Base-by-base conservation (phyloP, 148 eudicot genomes). In the Rhododendron molle region DNA sequence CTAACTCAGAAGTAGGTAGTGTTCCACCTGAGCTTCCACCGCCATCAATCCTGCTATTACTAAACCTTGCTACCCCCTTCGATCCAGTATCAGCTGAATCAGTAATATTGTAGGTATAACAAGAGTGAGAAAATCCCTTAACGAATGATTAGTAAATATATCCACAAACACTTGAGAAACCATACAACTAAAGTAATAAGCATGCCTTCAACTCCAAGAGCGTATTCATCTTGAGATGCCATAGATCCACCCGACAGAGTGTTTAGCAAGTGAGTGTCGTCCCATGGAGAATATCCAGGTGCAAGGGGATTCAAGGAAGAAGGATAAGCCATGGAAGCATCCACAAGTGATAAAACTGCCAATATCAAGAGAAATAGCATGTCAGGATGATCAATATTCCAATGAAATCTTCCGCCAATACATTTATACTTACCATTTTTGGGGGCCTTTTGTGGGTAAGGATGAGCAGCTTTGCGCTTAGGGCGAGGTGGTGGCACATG, bases 401-500 rank as follows among this genome's bases (percentile, higher is more conserved):
- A 49, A 81, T 77, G 11, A 76, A 87, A 84, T 56, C 30, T 76
- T 74, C 36, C 3, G 62, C 36, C 32, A 76, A 40, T 7, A 76
- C 50, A 30, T 52, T 52, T 71, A 47, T 23, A 56, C 77, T 73
- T 38, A 96, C 98, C 95, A 89, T 93, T 93, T 93, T 91, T 94
- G n/a, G 91, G 92, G 46, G 98, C 92, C 85, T 96, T 96, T 79
- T 94, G 98, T 9, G 98, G 98, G 86, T 96, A 96, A 87, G 98
- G 98, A 90, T 96, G 98, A 85, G 98, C 77, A 58, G 98, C 98
- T 87, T 94, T 96, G 83, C 98, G 93, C 88, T 96, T 96, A 28
- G 98, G 98, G 56, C 98, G 98, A 80, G 98, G 98, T 56, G 98
- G 98, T 49, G 98, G 98, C 52, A 96, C 96, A 90, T 96, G 98